Evolutionary conservation across 768 basidiomycete genomes (phyloP).

Genomic region (Tulasnella sp.): DNA sequence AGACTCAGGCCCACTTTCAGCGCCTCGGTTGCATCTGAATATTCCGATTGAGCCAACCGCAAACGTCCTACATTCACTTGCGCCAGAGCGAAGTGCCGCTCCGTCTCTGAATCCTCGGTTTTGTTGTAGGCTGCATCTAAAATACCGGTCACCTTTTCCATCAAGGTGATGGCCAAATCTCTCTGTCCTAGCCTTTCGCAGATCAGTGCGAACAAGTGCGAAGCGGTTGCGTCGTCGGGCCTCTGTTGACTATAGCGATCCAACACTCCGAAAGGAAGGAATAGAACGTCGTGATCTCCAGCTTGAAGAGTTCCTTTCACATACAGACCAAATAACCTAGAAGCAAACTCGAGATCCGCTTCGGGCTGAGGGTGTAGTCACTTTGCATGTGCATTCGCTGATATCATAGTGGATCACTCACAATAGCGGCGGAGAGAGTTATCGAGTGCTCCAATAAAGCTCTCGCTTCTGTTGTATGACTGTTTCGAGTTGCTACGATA

Average conservation of each 20-base stretch:
- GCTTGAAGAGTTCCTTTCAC: background rate
- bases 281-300: constrained; percentile 37
- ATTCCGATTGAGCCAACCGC: constrained; percentile 47
- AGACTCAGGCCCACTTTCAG: constrained; percentile 66
- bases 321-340: constrained; percentile 39
- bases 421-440: constrained; percentile 43
- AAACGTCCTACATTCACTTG: constrained; percentile 74
- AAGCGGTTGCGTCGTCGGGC: constrained; percentile 57
- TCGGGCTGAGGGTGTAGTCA: constrained; percentile 42
- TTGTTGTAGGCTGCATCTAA: constrained; percentile 86
- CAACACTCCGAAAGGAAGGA: constrained; percentile 72
- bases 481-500: constrained; percentile 49
- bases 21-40: constrained; percentile 49
- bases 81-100: constrained; percentile 68
- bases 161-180: constrained; percentile 44
- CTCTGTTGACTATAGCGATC: constrained; percentile 58
- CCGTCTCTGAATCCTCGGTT: constrained; percentile 65
- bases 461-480: constrained; percentile 48
- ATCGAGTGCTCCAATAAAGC: constrained; percentile 66
- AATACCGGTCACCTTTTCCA: constrained; percentile 51
- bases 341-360: constrained; percentile 68
- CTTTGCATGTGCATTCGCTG: background rate
- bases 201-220: constrained; percentile 75
- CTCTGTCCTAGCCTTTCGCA: constrained; percentile 73
- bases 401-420: constrained; percentile 26